Evolutionary conservation across 345 rosid genomes (phyloP), one percentile per base, ranked within the genome.

Genomic region (Alliaria petiolata): DNA sequence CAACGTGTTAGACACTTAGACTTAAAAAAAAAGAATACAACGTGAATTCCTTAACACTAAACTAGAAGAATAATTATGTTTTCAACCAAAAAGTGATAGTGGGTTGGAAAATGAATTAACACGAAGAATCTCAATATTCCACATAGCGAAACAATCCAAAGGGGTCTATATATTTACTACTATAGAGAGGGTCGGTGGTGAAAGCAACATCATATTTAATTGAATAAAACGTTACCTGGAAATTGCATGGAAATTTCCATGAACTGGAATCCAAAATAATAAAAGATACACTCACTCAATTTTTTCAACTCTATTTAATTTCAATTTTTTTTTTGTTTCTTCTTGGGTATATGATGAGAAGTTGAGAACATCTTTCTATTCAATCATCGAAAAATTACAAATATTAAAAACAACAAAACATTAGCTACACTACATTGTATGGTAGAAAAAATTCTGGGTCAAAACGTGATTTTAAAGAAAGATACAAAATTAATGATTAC

Each of bases 231-330:
- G 49, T 39, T 47, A 7, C 15, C 9, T 7, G 30, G 67, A 66
- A 58, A 74, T 42, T 66, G 67, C 78, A 49, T 58, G 72, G 72
- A 74, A 74, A 74, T 74, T 74, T 58, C 62, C 61, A 38, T 58
- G 44, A 49, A 66, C 8, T 74, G 12, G 67, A 74, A 74, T 66
- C 78, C 72, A 74, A 35, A 47, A 49, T 49, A 30, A 31, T 8
- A 34, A 65, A 65, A 39, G 54, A 58, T 51, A 16, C 62, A 28
- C 19, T 19, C 72, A 49, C 72, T 66, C 54, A 46, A 8, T 20
- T 57, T 47, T 56, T n/a, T n/a, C 65, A 72, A 64, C 50, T 45
- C 28, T 26, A 12, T 54, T 14, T 14, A 39, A 5, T 44, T 25
- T 10, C 7, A 44, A 28, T 16, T 0, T 17, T 17, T 31, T 53